These are phyloP conservation scores for Tylopilus sp. DNA, from an alignment of 768 basidiomycete genomes.

Conservation along the genomic window DNA sequence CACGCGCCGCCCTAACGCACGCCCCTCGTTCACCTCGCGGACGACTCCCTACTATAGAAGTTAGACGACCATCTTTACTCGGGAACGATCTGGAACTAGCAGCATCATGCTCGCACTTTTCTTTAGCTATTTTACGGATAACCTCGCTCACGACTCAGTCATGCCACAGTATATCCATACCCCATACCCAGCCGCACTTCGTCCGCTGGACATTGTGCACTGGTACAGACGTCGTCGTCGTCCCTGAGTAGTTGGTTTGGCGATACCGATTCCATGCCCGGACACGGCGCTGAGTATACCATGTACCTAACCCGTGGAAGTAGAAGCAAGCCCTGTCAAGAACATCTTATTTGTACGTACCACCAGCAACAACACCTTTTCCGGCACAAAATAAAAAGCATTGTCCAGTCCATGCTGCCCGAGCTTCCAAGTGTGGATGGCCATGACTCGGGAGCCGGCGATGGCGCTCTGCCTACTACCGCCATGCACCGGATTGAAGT, in stretches of 20 bases:
- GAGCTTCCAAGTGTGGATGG: too few species aligned
- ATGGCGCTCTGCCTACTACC: too few species aligned
- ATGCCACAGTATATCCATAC: conserved; percentile 1
- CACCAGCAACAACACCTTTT: conserved; percentile 1
- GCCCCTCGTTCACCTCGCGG: conserved; percentile 3
- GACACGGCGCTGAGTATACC: background rate
- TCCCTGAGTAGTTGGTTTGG: conserved; percentile 2
- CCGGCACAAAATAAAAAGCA: background rate
- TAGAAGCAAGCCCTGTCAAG: conserved; percentile 3
- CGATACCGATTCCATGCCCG: background rate
- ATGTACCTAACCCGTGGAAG: background rate
- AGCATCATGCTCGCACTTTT: background rate
- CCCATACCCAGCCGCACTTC: background rate
- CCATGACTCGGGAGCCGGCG: too few species aligned
- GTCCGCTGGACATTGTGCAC: background rate
- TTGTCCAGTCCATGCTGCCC: background rate
- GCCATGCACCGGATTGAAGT: background rate
- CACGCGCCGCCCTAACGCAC: background rate
- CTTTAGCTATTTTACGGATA: conserved; percentile 2
- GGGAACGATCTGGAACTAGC: conserved; percentile 1
- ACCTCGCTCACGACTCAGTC: conserved; percentile 2
- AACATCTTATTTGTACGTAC: conserved; percentile 5
- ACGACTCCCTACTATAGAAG: conserved; percentile 15
- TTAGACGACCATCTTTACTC: conserved; percentile 1
- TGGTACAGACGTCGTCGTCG: background rate